Conservation (phyloP, 2,329 filamentous ascomycete genomes). For the Alternaria sp. region DNA sequence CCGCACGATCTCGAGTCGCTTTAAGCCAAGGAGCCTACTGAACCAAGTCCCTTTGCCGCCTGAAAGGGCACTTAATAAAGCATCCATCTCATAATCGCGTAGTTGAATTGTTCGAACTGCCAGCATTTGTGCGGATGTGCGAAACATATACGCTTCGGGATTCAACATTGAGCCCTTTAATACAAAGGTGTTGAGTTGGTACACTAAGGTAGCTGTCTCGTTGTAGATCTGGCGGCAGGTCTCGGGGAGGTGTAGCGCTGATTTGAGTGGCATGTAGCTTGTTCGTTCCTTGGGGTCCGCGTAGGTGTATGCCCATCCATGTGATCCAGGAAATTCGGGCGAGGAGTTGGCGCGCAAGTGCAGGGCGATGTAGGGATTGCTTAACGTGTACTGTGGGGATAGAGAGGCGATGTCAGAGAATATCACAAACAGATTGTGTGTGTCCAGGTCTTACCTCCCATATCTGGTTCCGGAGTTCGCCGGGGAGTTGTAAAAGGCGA, state of each 20-base stretch:
- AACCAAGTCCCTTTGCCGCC: too few species aligned
- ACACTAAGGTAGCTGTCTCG: neutral
- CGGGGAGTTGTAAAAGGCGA: neutral
- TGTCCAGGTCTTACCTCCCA: neutral
- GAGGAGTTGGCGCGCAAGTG: too few species aligned
- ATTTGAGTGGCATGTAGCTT: neutral
- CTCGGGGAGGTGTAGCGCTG: neutral
- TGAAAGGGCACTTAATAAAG: too few species aligned
- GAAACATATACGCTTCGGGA: too few species aligned
- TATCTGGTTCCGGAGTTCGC: neutral
- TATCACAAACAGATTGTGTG: neutral
- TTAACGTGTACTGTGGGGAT: neutral
- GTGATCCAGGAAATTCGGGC: too few species aligned
- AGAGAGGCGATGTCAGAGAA: neutral
- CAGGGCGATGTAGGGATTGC: neutral
- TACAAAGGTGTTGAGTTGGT: neutral
- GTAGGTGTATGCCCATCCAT: neutral
- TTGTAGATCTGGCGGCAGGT: neutral
- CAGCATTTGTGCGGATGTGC: neutral
- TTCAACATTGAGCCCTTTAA: too few species aligned
- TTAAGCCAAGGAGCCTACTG: too few species aligned
- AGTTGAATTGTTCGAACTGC: neutral
- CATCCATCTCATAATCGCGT: too few species aligned
- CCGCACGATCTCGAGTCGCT: too few species aligned
- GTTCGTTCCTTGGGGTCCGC: neutral